These are phyloP conservation scores for Penicillium sumatraense DNA, from an alignment of 2,329 filamentous ascomycete genomes.

Conservation along the genomic window DNA sequence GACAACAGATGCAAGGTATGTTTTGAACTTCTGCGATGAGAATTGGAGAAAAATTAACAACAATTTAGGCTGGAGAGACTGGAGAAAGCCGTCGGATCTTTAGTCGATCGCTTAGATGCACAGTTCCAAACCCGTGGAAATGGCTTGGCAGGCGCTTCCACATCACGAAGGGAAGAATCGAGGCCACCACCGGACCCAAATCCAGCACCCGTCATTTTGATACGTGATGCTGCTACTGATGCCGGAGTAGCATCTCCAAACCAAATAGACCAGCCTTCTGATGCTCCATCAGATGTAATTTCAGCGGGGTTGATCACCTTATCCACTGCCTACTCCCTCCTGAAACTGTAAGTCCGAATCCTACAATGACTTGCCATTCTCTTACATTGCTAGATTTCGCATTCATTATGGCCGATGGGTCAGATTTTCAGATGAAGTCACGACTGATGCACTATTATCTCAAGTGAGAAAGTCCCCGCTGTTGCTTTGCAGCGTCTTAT, in stretches of 20 bases:
- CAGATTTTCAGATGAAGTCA: not conserved
- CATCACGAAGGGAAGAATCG: not conserved
- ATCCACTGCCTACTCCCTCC: not conserved
- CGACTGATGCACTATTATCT: not conserved
- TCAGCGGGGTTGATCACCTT: constrained; percentile 1
- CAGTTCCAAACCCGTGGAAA: not conserved
- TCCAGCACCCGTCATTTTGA: constrained; percentile 33
- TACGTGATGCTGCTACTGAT: constrained; percentile 36
- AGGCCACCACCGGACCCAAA: constrained; percentile 3
- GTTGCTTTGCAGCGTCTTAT: not conserved
- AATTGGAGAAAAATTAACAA: not conserved
- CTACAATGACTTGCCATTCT: not conserved
- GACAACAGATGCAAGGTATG: constrained; percentile 1
- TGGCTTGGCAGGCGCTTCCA: not conserved
- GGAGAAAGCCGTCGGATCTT: not conserved
- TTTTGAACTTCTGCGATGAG: too few relatives aligned
- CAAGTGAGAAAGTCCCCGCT: constrained; percentile 1
- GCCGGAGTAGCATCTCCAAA: constrained; percentile 26
- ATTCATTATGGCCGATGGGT: not conserved
- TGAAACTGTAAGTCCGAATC: not conserved
- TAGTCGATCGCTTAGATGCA: not conserved
- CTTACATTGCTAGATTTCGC: not conserved
- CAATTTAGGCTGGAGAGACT: not conserved
- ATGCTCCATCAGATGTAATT: not conserved
- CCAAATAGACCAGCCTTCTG: not conserved